A percentile compares a stretch with the other conserved stretches of the same genome.
These are phyloP conservation scores for Lagenaria siceraria DNA, from an alignment of 306 rosid genomes.

Conservation along the genomic window DNA sequence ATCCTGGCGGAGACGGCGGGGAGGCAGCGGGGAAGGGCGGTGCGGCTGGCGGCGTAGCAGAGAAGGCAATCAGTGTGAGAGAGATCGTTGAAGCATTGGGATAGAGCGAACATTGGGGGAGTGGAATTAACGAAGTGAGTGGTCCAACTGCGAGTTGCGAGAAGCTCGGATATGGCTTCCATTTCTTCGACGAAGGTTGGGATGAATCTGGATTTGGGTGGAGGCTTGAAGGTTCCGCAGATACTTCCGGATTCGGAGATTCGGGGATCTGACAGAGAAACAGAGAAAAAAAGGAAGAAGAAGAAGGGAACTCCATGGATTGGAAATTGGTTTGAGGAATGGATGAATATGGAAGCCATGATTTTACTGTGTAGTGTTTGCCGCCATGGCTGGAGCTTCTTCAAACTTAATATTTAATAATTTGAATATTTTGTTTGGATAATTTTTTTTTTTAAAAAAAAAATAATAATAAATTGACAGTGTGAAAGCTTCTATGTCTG, in stretches of 20 bases:
- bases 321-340: not conserved
- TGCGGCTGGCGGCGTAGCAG: constrained; percentile 68
- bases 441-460: too few species aligned
- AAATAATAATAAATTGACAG: not conserved
- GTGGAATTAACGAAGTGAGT: constrained; percentile 30
- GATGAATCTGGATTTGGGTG: constrained; percentile 18
- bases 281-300: constrained; percentile 5
- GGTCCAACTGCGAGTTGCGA: constrained; percentile 25
- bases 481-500: not conserved
- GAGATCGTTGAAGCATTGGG: constrained; percentile 63
- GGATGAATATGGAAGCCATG: not conserved
- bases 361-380: not conserved
- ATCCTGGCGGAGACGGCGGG: constrained; percentile 54
- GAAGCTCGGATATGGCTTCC: constrained; percentile 38
- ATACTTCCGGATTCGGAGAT: constrained; percentile 29
- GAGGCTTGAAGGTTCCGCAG: constrained; percentile 33
- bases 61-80: constrained; percentile 69
- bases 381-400: not conserved
- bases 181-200: constrained; percentile 56
- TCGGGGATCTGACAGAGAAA: constrained; percentile 42
- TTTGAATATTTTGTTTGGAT: not conserved
- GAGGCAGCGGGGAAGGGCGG: constrained; percentile 66
- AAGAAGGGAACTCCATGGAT: constrained; percentile 11
- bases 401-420: not conserved
- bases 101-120: constrained; percentile 42